These are phyloP conservation scores for Annulohypoxylon moriforme DNA, from an alignment of 495 filamentous ascomycete genomes.

Conservation along the genomic window DNA sequence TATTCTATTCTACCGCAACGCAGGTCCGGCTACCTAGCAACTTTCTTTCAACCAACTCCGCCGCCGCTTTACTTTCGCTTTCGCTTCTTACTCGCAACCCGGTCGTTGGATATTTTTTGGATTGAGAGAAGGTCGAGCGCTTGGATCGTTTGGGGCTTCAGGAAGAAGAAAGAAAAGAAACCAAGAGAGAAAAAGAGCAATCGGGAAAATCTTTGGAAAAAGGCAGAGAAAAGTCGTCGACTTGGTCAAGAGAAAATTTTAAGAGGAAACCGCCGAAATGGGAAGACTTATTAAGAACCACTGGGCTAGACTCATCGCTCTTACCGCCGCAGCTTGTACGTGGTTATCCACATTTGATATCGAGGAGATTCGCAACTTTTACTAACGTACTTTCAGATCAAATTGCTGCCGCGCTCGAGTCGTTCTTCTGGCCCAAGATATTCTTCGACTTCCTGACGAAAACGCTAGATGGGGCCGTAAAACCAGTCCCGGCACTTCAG, in stretches of 20 bases:
- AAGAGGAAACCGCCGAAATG: conserved; percentile 67
- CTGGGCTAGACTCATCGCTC: conserved; percentile 91
- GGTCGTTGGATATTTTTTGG: conserved; percentile 19
- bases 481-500: conserved; percentile 89
- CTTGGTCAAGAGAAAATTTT: conserved; percentile 10
- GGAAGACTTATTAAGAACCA: conserved; percentile 99
- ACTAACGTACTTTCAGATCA: conserved; percentile 72
- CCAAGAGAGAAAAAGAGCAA: conserved; percentile 33
- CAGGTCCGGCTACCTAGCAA: conserved; percentile 62
- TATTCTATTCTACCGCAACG: conserved; percentile 45
- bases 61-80: conserved; percentile 32
- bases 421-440: conserved; percentile 98
- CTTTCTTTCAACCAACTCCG: conserved; percentile 49
- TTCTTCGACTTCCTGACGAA: conserved; percentile 98
- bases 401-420: conserved; percentile 82
- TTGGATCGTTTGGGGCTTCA: conserved; percentile 41
- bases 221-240: conserved; percentile 11
- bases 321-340: conserved; percentile 86
- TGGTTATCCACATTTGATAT: conserved; percentile 32
- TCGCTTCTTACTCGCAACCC: conserved; percentile 32
- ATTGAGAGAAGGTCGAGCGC: conserved; percentile 32
- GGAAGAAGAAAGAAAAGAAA: conserved; percentile 36
- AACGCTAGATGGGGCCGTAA: conserved; percentile 86
- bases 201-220: conserved; percentile 21
- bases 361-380: background rate